Evolutionary conservation across 2,329 filamentous ascomycete genomes (phyloP).

Genomic region (Epichloe elymi): DNA sequence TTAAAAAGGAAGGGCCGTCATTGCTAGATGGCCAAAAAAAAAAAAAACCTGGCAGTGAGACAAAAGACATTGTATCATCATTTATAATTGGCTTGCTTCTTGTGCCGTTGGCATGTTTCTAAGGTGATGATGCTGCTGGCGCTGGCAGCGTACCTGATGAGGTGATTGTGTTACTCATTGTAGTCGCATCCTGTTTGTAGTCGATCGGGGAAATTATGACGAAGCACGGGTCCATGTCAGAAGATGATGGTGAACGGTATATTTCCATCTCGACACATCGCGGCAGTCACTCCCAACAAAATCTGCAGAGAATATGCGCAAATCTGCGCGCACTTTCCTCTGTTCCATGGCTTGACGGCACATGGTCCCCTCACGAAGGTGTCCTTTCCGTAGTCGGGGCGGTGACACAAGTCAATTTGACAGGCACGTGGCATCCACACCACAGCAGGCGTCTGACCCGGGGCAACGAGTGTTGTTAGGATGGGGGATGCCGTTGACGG

Average conservation of each 20-base stretch:
- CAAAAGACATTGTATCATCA: background rate
- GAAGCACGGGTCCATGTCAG: too few species aligned
- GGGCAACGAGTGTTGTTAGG: conserved; percentile 1
- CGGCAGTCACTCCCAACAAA: too few species aligned
- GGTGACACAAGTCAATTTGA: conserved; percentile 3
- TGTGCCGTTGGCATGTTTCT: background rate
- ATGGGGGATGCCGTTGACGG: background rate
- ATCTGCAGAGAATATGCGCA: background rate
- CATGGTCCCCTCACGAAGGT: conserved; percentile 1
- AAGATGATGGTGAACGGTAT: too few species aligned
- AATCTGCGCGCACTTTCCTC: background rate
- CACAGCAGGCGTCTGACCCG: conserved; percentile 3
- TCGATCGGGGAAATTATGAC: too few species aligned
- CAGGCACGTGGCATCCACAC: background rate
- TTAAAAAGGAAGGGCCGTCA: background rate
- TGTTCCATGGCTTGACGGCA: background rate
- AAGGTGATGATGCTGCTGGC: background rate
- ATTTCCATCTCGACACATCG: too few species aligned
- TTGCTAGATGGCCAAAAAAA: background rate
- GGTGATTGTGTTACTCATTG: too few species aligned
- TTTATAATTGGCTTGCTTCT: background rate
- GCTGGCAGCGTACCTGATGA: too few species aligned
- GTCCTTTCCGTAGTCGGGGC: background rate
- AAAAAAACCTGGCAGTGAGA: background rate
- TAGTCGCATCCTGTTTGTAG: too few species aligned